These are phyloP conservation scores for Camellia japonica DNA, from an alignment of 148 eudicot genomes.

Conservation along the genomic window DNA sequence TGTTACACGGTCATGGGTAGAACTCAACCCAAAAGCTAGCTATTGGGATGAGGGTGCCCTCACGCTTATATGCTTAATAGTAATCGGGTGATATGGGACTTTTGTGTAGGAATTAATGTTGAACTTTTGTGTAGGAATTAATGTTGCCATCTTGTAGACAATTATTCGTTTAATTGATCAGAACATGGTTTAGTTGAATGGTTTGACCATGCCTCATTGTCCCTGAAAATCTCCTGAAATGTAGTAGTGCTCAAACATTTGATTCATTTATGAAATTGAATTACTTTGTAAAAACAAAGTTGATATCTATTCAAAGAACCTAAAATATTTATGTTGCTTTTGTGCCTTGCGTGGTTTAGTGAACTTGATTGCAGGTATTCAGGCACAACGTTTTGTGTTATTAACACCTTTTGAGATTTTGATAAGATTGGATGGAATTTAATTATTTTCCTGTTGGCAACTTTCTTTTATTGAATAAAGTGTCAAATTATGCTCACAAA, in stretches of 20 bases:
- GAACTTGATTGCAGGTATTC: neutral
- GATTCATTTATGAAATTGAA: neutral
- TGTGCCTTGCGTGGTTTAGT: neutral
- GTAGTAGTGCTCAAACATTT: neutral
- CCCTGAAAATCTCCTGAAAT: neutral
- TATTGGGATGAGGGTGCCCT: too few species aligned
- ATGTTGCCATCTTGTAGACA: neutral
- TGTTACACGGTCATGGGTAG: too few species aligned
- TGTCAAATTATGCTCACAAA: neutral
- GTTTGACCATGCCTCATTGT: neutral
- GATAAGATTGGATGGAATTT: neutral
- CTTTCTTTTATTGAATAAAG: constrained; percentile 2
- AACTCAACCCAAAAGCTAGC: too few species aligned
- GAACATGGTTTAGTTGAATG: neutral
- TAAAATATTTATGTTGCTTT: neutral
- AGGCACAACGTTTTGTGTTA: neutral
- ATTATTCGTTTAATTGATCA: neutral
- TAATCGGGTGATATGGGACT: too few species aligned
- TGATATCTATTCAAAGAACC: neutral
- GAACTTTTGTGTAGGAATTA: neutral
- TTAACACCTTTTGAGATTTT: neutral
- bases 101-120: neutral
- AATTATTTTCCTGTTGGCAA: neutral
- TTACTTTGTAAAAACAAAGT: neutral
- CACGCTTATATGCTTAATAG: too few species aligned